These are phyloP conservation scores for Erysimum pusillum DNA, from an alignment of 441 rosid genomes.

Conservation along the genomic window DNA sequence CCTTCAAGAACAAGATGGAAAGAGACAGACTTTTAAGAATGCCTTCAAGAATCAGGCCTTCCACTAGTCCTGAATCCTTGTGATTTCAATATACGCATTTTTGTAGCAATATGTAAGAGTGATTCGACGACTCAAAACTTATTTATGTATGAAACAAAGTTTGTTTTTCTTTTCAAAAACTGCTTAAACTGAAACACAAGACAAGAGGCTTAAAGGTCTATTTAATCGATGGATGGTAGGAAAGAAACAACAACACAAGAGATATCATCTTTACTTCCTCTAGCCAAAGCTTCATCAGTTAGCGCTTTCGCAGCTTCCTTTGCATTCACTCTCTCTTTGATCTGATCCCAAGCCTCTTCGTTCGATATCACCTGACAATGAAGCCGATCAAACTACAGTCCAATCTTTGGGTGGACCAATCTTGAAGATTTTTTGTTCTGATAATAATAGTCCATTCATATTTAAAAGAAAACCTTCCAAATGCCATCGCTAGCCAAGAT, in stretches of 20 bases:
- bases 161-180: background rate
- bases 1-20: slow-evolving; percentile 40
- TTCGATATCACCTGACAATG: slow-evolving; percentile 58
- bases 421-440: background rate
- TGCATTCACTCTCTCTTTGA: slow-evolving; percentile 40
- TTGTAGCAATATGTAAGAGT: slow-evolving; percentile 16
- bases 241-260: slow-evolving; percentile 61
- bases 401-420: background rate
- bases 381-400: background rate
- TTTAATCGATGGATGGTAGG: slow-evolving; percentile 22
- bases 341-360: slow-evolving; percentile 53
- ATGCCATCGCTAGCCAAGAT: slow-evolving; percentile 70
- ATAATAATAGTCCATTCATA: background rate
- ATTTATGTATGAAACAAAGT: slow-evolving; percentile 23
- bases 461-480: slow-evolving; percentile 55
- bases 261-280: slow-evolving; percentile 59
- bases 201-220: background rate
- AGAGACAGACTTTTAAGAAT: slow-evolving; percentile 50
- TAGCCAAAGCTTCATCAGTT: slow-evolving; percentile 49
- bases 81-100: slow-evolving; percentile 36
- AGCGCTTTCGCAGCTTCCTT: slow-evolving; percentile 47
- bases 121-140: background rate
- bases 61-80: slow-evolving; percentile 57
- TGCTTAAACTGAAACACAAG: background rate
- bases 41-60: slow-evolving; percentile 85